Evolutionary conservation across 352 stramenopile species (phyloP).

Genomic region (Pythium aquatile): DNA sequence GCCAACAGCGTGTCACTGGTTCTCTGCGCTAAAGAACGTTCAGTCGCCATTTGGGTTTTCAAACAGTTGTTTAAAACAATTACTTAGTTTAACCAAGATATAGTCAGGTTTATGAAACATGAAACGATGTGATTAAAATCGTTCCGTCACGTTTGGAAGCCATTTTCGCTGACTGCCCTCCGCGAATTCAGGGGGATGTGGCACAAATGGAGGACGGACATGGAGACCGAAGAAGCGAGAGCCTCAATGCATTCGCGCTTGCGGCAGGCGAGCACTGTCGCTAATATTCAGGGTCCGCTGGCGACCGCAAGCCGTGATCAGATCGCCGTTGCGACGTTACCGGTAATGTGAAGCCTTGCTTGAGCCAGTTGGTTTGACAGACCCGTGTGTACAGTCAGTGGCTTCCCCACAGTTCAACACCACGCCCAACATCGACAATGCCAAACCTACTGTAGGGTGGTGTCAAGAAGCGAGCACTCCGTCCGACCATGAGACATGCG

Average conservation of each 20-base stretch:
- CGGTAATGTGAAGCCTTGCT: background rate
- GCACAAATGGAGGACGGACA: background rate
- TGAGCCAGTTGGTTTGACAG: slow-evolving; percentile 17
- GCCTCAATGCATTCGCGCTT: background rate
- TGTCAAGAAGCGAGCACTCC: background rate
- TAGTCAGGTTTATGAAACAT: too few relatives aligned
- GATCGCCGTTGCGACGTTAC: background rate
- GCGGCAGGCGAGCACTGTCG: background rate
- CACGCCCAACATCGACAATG: background rate
- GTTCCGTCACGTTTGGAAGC: too few relatives aligned
- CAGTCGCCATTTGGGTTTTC: background rate
- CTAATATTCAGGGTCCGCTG: background rate
- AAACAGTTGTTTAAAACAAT: background rate
- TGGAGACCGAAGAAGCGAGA: too few relatives aligned
- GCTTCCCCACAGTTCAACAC: slow-evolving; percentile 1
- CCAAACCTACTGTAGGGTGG: background rate
- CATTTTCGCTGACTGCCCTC: background rate
- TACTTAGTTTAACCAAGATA: background rate
- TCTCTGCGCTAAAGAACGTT: background rate
- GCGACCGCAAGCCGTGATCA: background rate
- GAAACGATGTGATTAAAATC: background rate
- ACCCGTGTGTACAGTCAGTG: background rate
- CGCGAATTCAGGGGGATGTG: background rate
- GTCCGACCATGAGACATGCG: background rate
- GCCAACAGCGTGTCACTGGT: slow-evolving; percentile 4